Evolutionary conservation across 1,284 basidiomycete genomes (phyloP).

Genomic region (Mycosarcoma maydis): DNA sequence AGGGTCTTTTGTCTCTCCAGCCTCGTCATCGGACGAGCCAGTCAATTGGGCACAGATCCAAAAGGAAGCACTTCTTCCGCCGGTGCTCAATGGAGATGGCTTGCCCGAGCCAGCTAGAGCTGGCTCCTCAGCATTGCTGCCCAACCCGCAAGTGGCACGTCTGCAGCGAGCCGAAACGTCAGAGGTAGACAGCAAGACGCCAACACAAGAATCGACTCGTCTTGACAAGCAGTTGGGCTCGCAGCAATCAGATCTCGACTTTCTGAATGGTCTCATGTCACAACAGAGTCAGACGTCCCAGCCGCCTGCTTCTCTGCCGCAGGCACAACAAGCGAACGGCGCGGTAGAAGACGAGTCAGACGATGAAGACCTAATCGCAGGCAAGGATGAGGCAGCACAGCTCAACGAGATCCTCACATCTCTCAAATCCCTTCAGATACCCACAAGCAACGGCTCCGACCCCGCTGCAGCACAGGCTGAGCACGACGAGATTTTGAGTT

Average conservation of each 20-base stretch:
- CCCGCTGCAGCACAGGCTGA: slow-evolving; percentile 24
- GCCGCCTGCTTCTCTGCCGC: not conserved
- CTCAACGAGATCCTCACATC: slow-evolving; percentile 43
- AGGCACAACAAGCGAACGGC: slow-evolving; percentile 11
- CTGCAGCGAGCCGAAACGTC: slow-evolving; percentile 9
- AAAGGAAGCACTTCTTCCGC: slow-evolving; percentile 16
- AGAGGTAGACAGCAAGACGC: slow-evolving; percentile 22
- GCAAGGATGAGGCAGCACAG: slow-evolving; percentile 34
- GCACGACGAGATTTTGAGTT: slow-evolving; percentile 36
- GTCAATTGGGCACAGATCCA: slow-evolving; percentile 34
- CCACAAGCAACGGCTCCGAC: slow-evolving; percentile 21
- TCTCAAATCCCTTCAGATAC: slow-evolving; percentile 39
- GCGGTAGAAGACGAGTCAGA: not conserved
- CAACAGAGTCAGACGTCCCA: slow-evolving; percentile 7
- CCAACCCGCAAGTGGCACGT: slow-evolving; percentile 18
- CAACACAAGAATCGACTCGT: slow-evolving; percentile 34
- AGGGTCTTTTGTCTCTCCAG: slow-evolving; percentile 26
- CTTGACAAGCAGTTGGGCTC: slow-evolving; percentile 18
- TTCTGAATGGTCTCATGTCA: slow-evolving; percentile 37
- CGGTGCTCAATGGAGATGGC: slow-evolving; percentile 30
- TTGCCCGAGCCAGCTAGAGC: slow-evolving; percentile 18
- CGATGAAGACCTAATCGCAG: not conserved
- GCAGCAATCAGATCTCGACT: slow-evolving; percentile 37
- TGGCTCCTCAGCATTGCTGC: not conserved
- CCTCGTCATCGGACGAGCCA: slow-evolving; percentile 23